Conservation (phyloP, 352 stramenopile species). For the Aphanomyces astaci region DNA sequence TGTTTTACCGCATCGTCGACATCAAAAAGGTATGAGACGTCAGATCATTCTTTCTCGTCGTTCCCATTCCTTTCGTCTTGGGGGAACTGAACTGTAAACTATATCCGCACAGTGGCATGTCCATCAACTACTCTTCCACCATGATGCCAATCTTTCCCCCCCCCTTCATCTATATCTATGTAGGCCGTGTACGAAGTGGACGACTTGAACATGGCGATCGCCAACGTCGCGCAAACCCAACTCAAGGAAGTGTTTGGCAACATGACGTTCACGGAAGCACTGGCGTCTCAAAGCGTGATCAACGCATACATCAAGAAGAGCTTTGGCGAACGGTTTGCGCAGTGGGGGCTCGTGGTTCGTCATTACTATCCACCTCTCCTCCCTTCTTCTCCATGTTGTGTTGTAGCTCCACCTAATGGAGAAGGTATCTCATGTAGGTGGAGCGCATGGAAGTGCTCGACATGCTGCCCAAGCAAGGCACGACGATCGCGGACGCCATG, state of each 20-base stretch:
- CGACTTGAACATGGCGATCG: slow-evolving; percentile 30
- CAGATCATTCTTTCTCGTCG: background rate
- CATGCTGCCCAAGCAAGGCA: slow-evolving; percentile 26
- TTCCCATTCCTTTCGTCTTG: too few species aligned
- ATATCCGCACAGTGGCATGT: too few species aligned
- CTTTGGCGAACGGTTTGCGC: slow-evolving; percentile 28
- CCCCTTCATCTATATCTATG: too few species aligned
- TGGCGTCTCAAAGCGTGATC: slow-evolving; percentile 30
- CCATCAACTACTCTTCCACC: too few species aligned
- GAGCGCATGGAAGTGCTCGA: slow-evolving; percentile 35
- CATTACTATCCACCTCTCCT: background rate
- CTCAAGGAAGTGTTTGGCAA: slow-evolving; percentile 35
- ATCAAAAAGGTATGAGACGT: slow-evolving; percentile 31
- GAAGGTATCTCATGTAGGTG: too few species aligned
- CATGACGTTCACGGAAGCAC: slow-evolving; percentile 33
- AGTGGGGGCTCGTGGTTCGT: slow-evolving; percentile 28
- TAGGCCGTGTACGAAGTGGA: slow-evolving; percentile 34
- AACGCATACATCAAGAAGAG: slow-evolving; percentile 32
- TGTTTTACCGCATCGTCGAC: slow-evolving; percentile 35
- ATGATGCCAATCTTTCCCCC: too few species aligned
- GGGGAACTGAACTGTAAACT: too few species aligned
- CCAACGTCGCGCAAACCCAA: slow-evolving; percentile 33
- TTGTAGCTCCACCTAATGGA: too few species aligned
- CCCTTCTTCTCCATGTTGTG: background rate
- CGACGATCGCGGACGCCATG: slow-evolving; percentile 28